These are phyloP conservation scores for Linum lewisii DNA, from an alignment of 345 rosid species.

Conservation along the genomic window DNA sequence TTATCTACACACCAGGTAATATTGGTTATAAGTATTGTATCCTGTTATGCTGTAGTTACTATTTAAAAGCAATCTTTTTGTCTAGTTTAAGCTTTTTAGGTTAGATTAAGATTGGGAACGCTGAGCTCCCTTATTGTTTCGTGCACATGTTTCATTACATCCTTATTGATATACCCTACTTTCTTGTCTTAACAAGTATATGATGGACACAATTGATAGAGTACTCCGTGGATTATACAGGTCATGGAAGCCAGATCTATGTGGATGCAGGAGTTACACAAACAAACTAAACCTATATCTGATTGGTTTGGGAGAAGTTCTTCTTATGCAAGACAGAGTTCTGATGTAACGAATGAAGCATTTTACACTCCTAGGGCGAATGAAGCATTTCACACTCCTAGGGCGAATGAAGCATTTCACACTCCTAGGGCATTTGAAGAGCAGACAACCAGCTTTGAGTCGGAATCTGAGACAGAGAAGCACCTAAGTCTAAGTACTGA, in stretches of 20 bases:
- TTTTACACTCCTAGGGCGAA: slow-evolving; percentile 7
- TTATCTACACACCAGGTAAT: slow-evolving; percentile 24
- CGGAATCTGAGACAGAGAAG: slow-evolving; percentile 14
- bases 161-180: too few species aligned
- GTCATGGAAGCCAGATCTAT: slow-evolving; percentile 24
- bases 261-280: slow-evolving; percentile 33
- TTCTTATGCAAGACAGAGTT: slow-evolving; percentile 17
- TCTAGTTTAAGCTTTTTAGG: too few species aligned
- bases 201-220: not conserved
- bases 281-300: slow-evolving; percentile 26
- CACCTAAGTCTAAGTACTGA: slow-evolving; percentile 14
- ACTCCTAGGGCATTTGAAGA: slow-evolving; percentile 12
- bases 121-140: too few species aligned
- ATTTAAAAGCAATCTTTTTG: not conserved
- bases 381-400: slow-evolving; percentile 10
- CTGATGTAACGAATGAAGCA: slow-evolving; percentile 21
- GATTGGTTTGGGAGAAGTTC: slow-evolving; percentile 35
- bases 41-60: not conserved
- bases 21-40: not conserved
- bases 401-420: slow-evolving; percentile 20
- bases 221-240: slow-evolving; percentile 11
- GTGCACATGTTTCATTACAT: too few species aligned
- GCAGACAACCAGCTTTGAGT: not conserved
- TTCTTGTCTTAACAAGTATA: too few species aligned
- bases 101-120: too few species aligned